Percentiles rank a stretch among this genome's conserved stretches.
phyloP scores from a whole-genome alignment of 2,329 filamentous ascomycete species.

The Verticillium longisporum region DNA sequence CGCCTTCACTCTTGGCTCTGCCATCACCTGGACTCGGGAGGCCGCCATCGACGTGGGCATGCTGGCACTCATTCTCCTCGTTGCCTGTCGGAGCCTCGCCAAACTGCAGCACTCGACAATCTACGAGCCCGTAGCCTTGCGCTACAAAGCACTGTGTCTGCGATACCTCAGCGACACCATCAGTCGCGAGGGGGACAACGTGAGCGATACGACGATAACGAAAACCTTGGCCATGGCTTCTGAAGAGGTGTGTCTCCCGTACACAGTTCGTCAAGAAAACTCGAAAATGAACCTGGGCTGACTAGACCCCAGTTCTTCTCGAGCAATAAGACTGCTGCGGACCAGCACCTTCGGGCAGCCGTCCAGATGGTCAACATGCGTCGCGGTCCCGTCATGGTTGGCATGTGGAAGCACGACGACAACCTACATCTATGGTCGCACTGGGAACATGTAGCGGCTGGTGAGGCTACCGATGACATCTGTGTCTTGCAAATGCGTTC shows the following conservation, averaged over 20 bases:
- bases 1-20: neutral
- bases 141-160: constrained; percentile 12
- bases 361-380: neutral
- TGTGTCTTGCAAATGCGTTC: neutral
- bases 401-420: constrained; percentile 1
- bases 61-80: constrained; percentile 12
- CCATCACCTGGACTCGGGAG: constrained; percentile 12
- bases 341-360: constrained; percentile 1
- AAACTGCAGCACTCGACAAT: constrained; percentile 3
- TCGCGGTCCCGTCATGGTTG: neutral
- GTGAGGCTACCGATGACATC: neutral
- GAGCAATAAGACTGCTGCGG: neutral
- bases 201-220: constrained; percentile 14
- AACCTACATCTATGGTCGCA: constrained; percentile 2
- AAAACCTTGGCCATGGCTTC: constrained; percentile 13
- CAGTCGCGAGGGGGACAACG: constrained; percentile 1
- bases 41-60: constrained; percentile 13
- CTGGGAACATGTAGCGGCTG: neutral
- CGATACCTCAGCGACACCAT: constrained; percentile 5
- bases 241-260: constrained; percentile 4
- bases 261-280: no score
- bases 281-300: neutral
- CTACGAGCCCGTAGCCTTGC: constrained; percentile 1
- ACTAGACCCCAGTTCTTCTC: neutral
- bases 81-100: constrained; percentile 11